These are phyloP conservation scores for Pichia sp. DNA, from an alignment of 1,139 yeast genomes.

Conservation along the genomic window DNA sequence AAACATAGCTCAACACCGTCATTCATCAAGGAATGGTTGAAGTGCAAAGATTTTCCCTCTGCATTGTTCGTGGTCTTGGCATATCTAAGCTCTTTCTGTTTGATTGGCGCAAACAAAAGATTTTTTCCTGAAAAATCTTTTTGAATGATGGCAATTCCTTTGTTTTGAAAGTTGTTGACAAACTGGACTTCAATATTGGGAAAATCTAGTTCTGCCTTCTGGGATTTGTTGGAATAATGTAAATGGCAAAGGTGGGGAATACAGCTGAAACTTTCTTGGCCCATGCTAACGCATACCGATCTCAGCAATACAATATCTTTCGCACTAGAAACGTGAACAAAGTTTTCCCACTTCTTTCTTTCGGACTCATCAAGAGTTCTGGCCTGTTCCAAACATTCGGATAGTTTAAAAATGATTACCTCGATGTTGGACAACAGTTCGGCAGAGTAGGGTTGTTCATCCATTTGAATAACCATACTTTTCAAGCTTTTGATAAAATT, in stretches of 20 bases:
- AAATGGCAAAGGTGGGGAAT: conserved; percentile 20
- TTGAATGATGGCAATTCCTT: conserved; percentile 24
- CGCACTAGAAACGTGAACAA: conserved; percentile 20
- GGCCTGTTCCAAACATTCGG: conserved; percentile 19
- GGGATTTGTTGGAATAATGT: conserved; percentile 23
- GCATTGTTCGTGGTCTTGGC: conserved; percentile 15
- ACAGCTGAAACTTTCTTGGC: conserved; percentile 8
- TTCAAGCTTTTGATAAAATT: conserved; percentile 28
- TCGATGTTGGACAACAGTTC: conserved; percentile 26
- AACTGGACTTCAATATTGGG: conserved; percentile 19
- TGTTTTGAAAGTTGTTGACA: conserved; percentile 9
- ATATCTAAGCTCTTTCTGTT: conserved; percentile 27
- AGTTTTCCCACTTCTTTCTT: conserved; percentile 17
- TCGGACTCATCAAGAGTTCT: conserved; percentile 22
- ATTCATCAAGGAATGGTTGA: conserved; percentile 20
- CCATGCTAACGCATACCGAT: conserved; percentile 21
- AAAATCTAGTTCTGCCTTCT: conserved; percentile 23
- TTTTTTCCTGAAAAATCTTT: conserved; percentile 30
- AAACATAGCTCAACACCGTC: conserved; percentile 23
- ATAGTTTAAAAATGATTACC: conserved; percentile 21
- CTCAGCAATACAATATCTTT: conserved; percentile 24
- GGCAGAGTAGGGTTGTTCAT: conserved; percentile 20
- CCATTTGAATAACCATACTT: conserved; percentile 30
- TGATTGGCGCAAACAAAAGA: conserved; percentile 36
- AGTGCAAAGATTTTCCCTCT: conserved; percentile 17